phyloP scores from a whole-genome alignment of 2,329 filamentous ascomycete species.

The Macrophomina pseudophaseolina region DNA sequence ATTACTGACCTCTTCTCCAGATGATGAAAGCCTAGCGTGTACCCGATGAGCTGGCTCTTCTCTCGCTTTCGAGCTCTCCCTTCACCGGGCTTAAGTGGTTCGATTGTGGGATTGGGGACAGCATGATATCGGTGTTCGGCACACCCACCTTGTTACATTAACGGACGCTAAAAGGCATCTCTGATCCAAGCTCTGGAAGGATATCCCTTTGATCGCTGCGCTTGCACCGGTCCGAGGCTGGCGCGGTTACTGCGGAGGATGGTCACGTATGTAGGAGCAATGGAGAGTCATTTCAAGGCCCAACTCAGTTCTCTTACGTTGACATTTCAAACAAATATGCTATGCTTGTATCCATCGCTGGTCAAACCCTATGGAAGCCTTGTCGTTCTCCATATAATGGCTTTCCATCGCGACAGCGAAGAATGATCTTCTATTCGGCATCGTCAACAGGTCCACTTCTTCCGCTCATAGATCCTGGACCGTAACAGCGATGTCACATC shows the following conservation, averaged over 20 bases:
- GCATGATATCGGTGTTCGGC: conserved; percentile 99
- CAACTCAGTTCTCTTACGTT: not conserved
- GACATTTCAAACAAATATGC: not conserved
- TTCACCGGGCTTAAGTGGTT: conserved; percentile 88
- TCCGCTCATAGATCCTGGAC: conserved; percentile 36
- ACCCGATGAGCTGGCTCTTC: conserved; percentile 80
- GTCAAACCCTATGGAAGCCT: conserved; percentile 5
- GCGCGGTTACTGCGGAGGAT: conserved; percentile 34
- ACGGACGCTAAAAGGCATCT: conserved; percentile 99
- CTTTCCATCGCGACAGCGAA: conserved; percentile 21
- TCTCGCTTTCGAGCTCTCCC: conserved; percentile 80
- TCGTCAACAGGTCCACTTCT: conserved; percentile 27
- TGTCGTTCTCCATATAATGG: conserved; percentile 18
- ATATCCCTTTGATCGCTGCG: conserved; percentile 19
- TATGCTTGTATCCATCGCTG: not conserved
- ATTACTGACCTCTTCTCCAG: conserved; percentile 56
- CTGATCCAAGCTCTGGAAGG: conserved; percentile 74
- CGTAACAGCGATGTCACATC: conserved; percentile 47
- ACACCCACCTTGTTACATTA: conserved; percentile 95
- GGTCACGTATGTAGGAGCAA: conserved; percentile 20
- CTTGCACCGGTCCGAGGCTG: conserved; percentile 17
- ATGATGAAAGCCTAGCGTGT: conserved; percentile 99
- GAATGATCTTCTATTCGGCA: conserved; percentile 9
- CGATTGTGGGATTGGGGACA: conserved; percentile 69
- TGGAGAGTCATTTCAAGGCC: not conserved